A percentile compares a stretch with the other conserved stretches of the same genome.
These are phyloP conservation scores for Psidium friedrichsthalianum DNA, from an alignment of 345 rosid species.

Conservation along the genomic window DNA sequence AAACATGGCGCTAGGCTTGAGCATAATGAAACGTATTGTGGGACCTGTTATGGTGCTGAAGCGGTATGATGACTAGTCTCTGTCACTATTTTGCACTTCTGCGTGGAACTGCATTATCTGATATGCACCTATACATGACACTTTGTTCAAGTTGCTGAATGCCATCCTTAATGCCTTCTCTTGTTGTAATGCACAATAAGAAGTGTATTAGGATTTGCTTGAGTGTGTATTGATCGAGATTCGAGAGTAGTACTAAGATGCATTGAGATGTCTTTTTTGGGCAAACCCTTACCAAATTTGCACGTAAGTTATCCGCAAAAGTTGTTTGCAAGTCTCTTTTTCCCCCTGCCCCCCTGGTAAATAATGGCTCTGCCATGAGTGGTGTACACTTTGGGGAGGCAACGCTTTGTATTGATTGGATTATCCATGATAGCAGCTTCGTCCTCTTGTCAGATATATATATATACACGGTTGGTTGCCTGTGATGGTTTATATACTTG, in stretches of 20 bases:
- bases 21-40: conserved; percentile 54
- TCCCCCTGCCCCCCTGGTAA: not conserved
- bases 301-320: not conserved
- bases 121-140: not conserved
- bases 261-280: not conserved
- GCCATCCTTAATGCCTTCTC: not conserved
- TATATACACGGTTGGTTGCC: not conserved
- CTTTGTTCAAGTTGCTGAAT: not conserved
- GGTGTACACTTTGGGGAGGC: not conserved
- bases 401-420: not conserved
- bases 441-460: not conserved
- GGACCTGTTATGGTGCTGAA: conserved; percentile 65
- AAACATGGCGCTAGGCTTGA: conserved; percentile 66
- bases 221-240: not conserved
- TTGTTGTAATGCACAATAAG: not conserved
- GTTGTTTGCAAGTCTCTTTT: not conserved
- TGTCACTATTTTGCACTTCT: not conserved
- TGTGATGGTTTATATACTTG: not conserved
- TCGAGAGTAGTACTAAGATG: not conserved
- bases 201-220: not conserved
- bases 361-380: not conserved
- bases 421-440: not conserved
- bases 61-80: conserved; percentile 12
- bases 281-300: not conserved
- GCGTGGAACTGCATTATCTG: not conserved